Evolutionary conservation across 495 filamentous ascomycete species (phyloP).

Genomic region (Sordaria brevicollis): DNA sequence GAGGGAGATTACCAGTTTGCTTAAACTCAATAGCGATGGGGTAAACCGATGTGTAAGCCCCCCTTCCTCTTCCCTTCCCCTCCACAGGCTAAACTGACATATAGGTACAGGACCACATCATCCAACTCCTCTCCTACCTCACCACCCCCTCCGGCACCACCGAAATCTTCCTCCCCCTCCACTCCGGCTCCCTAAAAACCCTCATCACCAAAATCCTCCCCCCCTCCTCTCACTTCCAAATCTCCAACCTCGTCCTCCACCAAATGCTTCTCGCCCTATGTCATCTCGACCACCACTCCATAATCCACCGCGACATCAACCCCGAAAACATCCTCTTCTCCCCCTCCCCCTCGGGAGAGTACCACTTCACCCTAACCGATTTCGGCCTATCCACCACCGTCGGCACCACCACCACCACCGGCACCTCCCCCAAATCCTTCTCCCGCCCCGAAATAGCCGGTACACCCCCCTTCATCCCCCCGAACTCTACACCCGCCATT

Average conservation of each 20-base stretch:
- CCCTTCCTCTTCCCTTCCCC: background rate
- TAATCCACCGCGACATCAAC: conserved; percentile 73
- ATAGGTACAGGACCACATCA: conserved; percentile 18
- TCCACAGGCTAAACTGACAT: background rate
- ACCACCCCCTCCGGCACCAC: conserved; percentile 10
- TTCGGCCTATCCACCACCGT: conserved; percentile 26
- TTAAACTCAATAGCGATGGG: conserved; percentile 14
- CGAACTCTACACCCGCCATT: conserved; percentile 12
- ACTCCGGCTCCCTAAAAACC: conserved; percentile 15
- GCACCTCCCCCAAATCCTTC: background rate
- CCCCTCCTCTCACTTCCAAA: background rate
- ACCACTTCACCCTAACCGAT: conserved; percentile 24
- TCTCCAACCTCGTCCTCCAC: conserved; percentile 14
- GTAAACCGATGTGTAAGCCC: conserved; percentile 17
- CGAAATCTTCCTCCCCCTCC: conserved; percentile 29
- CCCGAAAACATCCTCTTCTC: conserved; percentile 61
- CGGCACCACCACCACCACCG: conserved; percentile 10
- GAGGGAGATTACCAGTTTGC: conserved; percentile 17
- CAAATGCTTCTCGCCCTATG: conserved; percentile 27
- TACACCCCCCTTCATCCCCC: conserved; percentile 23
- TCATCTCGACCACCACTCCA: conserved; percentile 34
- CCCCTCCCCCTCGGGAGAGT: background rate
- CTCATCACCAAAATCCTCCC: conserved; percentile 1
- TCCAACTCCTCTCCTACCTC: conserved; percentile 15
- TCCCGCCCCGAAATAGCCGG: conserved; percentile 5